Percentiles rank a stretch among this genome's conserved stretches.
These are phyloP conservation scores for Ogataea pilisensis DNA, from an alignment of 805 yeast genomes.

Conservation along the genomic window DNA sequence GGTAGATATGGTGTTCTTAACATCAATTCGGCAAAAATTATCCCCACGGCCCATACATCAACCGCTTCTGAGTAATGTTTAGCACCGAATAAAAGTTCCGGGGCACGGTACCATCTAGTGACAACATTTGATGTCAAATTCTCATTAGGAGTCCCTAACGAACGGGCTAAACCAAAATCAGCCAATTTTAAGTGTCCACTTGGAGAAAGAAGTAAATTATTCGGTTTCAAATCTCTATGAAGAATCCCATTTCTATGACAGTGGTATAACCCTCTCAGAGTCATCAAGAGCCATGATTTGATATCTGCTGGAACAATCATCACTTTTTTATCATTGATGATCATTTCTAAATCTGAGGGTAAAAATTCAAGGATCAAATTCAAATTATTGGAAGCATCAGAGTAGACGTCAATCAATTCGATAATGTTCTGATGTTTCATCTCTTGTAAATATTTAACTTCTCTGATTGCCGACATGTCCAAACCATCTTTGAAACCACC, in stretches of 20 bases:
- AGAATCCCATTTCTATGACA: slow-evolving; percentile 88
- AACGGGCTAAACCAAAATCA: slow-evolving; percentile 94
- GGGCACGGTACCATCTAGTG: slow-evolving; percentile 97
- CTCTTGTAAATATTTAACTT: slow-evolving; percentile 84
- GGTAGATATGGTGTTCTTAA: slow-evolving; percentile 92
- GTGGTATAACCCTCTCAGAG: slow-evolving; percentile 89
- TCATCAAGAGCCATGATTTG: slow-evolving; percentile 93
- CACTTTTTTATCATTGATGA: slow-evolving; percentile 74
- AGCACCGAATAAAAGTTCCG: slow-evolving; percentile 87
- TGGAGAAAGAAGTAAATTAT: slow-evolving; percentile 81
- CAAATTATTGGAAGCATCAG: slow-evolving; percentile 54
- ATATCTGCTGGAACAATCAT: slow-evolving; percentile 83
- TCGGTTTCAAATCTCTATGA: slow-evolving; percentile 93
- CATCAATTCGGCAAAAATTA: slow-evolving; percentile 95
- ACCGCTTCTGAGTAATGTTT: slow-evolving; percentile 84
- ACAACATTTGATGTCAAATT: slow-evolving; percentile 89
- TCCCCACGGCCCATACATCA: slow-evolving; percentile 96
- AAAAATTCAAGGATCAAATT: slow-evolving; percentile 90
- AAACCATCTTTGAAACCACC: slow-evolving; percentile 93
- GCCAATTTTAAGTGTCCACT: slow-evolving; percentile 88
- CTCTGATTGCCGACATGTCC: slow-evolving; percentile 96
- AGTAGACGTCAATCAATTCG: slow-evolving; percentile 83
- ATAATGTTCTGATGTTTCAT: slow-evolving; percentile 75
- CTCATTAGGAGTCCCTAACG: slow-evolving; percentile 73
- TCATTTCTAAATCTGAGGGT: slow-evolving; percentile 86